Evolutionary conservation across 345 rosid species (phyloP).

Genomic region (Chamaenerion angustifolium): DNA sequence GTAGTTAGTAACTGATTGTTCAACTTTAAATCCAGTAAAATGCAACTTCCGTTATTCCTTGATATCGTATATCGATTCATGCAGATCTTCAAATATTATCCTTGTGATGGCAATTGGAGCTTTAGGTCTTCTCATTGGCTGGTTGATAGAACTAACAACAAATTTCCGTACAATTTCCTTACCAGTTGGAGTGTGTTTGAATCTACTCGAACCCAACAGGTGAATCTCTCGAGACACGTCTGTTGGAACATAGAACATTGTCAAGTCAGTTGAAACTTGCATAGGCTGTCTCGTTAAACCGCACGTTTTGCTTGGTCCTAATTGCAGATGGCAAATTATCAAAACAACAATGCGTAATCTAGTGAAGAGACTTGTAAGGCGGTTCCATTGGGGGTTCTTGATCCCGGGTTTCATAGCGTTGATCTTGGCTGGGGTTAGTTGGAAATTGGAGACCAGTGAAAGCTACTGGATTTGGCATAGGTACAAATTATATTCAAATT

Average conservation of each 20-base stretch:
- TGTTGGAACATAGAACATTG: no score
- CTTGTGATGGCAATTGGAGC: slow-evolving; percentile 78
- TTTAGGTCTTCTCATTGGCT: slow-evolving; percentile 62
- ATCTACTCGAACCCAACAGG: slow-evolving; percentile 33
- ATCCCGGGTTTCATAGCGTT: slow-evolving; percentile 47
- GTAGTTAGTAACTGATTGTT: slow-evolving; percentile 17
- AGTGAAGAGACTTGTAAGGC: slow-evolving; percentile 38
- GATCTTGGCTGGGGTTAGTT: slow-evolving; percentile 65
- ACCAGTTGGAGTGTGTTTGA: slow-evolving; percentile 28
- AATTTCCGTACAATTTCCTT: slow-evolving; percentile 45
- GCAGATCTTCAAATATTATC: slow-evolving; percentile 70
- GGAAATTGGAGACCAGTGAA: slow-evolving; percentile 67
- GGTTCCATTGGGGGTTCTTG: slow-evolving; percentile 62
- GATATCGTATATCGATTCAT: background rate
- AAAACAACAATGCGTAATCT: slow-evolving; percentile 36
- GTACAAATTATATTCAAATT: slow-evolving; percentile 13
- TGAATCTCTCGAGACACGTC: slow-evolving; percentile 8
- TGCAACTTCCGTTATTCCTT: slow-evolving; percentile 3
- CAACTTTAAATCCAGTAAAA: background rate
- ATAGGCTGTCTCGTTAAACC: no score
- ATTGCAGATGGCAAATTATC: slow-evolving; percentile 33
- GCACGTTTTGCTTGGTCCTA: no score
- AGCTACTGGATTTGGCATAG: slow-evolving; percentile 99
- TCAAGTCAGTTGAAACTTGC: no score
- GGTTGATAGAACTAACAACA: slow-evolving; percentile 55